Evolutionary conservation across 768 basidiomycete genomes (phyloP).

Genomic region (Amanita pseudoporphyria): DNA sequence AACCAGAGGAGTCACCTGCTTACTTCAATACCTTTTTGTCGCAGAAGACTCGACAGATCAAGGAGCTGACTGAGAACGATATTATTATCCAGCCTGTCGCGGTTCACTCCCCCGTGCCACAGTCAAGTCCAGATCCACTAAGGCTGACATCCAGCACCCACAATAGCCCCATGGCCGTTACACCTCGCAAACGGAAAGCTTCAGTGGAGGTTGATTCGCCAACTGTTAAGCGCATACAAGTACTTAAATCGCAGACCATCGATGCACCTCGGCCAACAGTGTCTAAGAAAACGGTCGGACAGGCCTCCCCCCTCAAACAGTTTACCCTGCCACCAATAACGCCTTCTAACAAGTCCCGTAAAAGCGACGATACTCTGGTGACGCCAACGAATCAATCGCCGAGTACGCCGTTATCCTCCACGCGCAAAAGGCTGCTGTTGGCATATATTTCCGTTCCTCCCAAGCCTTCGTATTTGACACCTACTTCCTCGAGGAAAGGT

Average conservation of each 20-base stretch:
- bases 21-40: constrained; percentile 65
- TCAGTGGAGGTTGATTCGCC: constrained; percentile 53
- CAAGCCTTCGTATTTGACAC: constrained; percentile 27
- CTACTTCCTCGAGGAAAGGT: constrained; percentile 27
- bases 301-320: constrained; percentile 6
- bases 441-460: constrained; percentile 38
- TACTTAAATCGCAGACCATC: constrained; percentile 15
- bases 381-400: constrained; percentile 1
- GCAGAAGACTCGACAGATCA: constrained; percentile 39
- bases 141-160: constrained; percentile 25
- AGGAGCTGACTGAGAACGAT: constrained; percentile 8
- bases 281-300: constrained; percentile 2
- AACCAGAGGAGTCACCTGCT: constrained; percentile 46
- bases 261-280: constrained; percentile 11
- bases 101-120: constrained; percentile 15
- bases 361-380: neutral
- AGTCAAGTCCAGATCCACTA: constrained; percentile 48
- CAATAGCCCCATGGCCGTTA: constrained; percentile 22
- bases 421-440: constrained; percentile 11
- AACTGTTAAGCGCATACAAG: constrained; percentile 46
- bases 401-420: neutral
- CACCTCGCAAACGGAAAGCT: constrained; percentile 67
- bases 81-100: constrained; percentile 10
- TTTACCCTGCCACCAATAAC: neutral
- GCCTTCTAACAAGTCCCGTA: constrained; percentile 1